Evolutionary conservation across 2,329 filamentous ascomycete species (phyloP), one percentile per base, ranked within the genome.

Genomic region (Cercospora sp.): DNA sequence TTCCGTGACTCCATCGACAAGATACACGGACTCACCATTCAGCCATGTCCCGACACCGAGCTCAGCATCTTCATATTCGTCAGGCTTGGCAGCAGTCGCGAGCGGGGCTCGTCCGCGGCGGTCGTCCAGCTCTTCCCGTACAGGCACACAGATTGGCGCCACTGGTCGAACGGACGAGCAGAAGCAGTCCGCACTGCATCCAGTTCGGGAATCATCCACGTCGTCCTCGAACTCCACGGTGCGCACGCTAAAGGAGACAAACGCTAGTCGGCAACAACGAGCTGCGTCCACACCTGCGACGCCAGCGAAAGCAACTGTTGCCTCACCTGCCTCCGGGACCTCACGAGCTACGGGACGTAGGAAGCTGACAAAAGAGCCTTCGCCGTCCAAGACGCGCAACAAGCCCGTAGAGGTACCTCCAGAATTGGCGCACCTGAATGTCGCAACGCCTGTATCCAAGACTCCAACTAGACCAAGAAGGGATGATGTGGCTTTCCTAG

Each of bases 31-130:
- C 65, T 93, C 91, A 1, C 87, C 90, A 5, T 93, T 92, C 78
- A 93, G 91, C 75, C 86, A 91, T 70, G 90, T 91, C 67, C 93
- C 91, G 0, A 93, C 91, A 3, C 91, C 91, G 6, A 93, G 90
- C 4, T 93, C 91, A 9, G 89, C 91, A 70, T 90, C 89, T 7
- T 93, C 91, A 1, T 89, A 90, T 73, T 93, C 90, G 16, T 90
- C 91, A 3, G 85, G 87, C 3, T 78, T 90, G 31, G 62, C 62
- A 16, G 62, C 62, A 31, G 48, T 55, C 16, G 62, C 62, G 18
- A 28, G 79, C 81, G 60, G 77, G 82, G n/a, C 84, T 84, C 72
- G 75, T 78, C 67, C 84, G 84, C 72, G 86, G 88, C 77, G 80
- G 80, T 64, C 90, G 87, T 55, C 28, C n/a, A 74, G 68, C 39